Conservation (phyloP, 805 yeast genomes). For the Nakazawaea pomicola region DNA sequence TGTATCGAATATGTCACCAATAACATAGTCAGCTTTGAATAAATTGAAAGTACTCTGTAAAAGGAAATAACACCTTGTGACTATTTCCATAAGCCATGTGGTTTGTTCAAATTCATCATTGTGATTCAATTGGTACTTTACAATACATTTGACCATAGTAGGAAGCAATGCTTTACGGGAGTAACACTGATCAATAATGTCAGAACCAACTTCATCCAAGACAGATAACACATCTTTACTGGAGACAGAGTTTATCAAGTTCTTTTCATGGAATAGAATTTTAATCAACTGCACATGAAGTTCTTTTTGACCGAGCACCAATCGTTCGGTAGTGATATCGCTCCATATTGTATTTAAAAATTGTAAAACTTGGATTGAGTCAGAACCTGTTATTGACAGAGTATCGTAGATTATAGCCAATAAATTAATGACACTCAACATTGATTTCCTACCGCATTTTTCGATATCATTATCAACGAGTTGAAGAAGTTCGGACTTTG, state of each 20-base stretch:
- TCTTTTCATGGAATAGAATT: conserved; percentile 36
- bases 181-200: conserved; percentile 42
- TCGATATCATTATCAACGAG: conserved; percentile 5
- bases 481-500: not conserved
- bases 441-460: conserved; percentile 11
- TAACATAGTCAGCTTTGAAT: conserved; percentile 54
- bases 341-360: conserved; percentile 50
- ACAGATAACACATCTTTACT: conserved; percentile 23
- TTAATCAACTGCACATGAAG: conserved; percentile 56
- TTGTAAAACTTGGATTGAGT: conserved; percentile 22
- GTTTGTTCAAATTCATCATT: conserved; percentile 32
- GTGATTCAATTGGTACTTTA: conserved; percentile 34
- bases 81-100: conserved; percentile 45
- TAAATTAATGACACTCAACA: conserved; percentile 16
- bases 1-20: conserved; percentile 49
- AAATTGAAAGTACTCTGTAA: conserved; percentile 51
- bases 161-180: conserved; percentile 73
- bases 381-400: conserved; percentile 10
- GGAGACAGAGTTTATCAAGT: conserved; percentile 34
- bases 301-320: conserved; percentile 59
- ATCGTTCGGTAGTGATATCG: conserved; percentile 49
- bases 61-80: conserved; percentile 41
- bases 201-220: conserved; percentile 32
- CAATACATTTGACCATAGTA: conserved; percentile 41
- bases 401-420: conserved; percentile 11